Evolutionary conservation across 2,329 filamentous ascomycete genomes (phyloP).

Genomic region (Rhexocercosporidium sp.): DNA sequence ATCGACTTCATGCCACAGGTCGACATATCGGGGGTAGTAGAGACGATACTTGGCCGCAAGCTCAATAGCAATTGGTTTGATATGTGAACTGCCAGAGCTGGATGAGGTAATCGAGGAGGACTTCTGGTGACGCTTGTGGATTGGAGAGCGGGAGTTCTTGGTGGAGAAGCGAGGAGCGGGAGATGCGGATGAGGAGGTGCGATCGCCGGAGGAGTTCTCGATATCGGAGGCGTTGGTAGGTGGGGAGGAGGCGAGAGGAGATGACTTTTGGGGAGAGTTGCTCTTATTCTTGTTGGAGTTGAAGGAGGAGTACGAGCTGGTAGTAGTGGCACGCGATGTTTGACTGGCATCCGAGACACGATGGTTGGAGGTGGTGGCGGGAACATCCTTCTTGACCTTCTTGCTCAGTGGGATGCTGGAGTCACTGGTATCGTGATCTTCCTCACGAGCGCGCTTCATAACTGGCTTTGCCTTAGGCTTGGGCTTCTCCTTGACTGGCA

Average conservation of each 20-base stretch:
- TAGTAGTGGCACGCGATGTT: slow-evolving; percentile 48
- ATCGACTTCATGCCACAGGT: slow-evolving; percentile 60
- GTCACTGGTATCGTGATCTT: slow-evolving; percentile 38
- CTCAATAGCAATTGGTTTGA: slow-evolving; percentile 55
- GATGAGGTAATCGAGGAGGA: slow-evolving; percentile 40
- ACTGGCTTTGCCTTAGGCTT: slow-evolving; percentile 36
- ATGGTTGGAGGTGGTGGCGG: slow-evolving; percentile 37
- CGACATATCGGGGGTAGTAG: slow-evolving; percentile 61
- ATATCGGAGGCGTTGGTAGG: slow-evolving; percentile 69
- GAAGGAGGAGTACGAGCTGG: slow-evolving; percentile 47
- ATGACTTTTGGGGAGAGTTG: slow-evolving; percentile 66
- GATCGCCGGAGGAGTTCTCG: slow-evolving; percentile 47
- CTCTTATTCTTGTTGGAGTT: slow-evolving; percentile 46
- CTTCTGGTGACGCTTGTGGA: slow-evolving; percentile 42
- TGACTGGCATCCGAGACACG: slow-evolving; percentile 56
- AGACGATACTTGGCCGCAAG: slow-evolving; percentile 61
- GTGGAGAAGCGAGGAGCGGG: slow-evolving; percentile 25
- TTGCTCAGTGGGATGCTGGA: slow-evolving; percentile 40
- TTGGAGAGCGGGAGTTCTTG: slow-evolving; percentile 37
- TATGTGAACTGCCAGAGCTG: slow-evolving; percentile 33
- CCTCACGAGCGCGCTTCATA: slow-evolving; percentile 58
- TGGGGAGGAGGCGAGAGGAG: slow-evolving; percentile 67
- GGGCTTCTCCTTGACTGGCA: slow-evolving; percentile 40
- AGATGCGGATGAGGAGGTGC: slow-evolving; percentile 38
- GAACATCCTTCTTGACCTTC: slow-evolving; percentile 40